Base-by-base conservation (phyloP, 352 stramenopile genomes). In the Phytophthora kernoviae region DNA sequence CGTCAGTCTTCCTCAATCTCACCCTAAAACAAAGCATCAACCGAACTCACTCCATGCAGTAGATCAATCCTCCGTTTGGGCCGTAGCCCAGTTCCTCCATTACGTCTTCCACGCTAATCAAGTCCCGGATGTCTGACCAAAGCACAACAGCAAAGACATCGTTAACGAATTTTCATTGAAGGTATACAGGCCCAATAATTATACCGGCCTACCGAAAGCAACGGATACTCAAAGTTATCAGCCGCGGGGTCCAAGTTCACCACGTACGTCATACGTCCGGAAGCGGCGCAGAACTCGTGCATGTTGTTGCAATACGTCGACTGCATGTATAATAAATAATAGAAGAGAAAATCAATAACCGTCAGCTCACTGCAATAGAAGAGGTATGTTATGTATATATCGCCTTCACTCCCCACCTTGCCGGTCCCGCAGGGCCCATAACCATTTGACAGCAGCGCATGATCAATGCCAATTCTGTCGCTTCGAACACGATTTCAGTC, bases 31-130 rank as follows among this genome's bases (percentile, higher is more conserved):
- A 18, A 40, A n/a, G n/a, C n/a, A n/a, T n/a, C 5, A 14, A 95
- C 1, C 14, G 10, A n/a, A 42, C 70, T 67, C 91, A 99, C 92
- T 99, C 97, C 90, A 99, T 98, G 78, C 97, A 99, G 77, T 99
- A 99, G 12, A 99, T 81, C 12, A 99, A 81, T 1, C 93, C 97
- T 12, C 98, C 98, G 68, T 99, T 99, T 0, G 98, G 97, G 18
- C 98, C 98, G 47, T 99, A 93, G 64, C 93, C 86, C 8, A 99
- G 81, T 58, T 99, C 89, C 58, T 98, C 88, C 96, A 99, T 99
- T 32, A 99, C 98, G 41, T 98, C 93, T 59, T 98, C 90, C 9
- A 99, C 79, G 40, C 93, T 97, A 41, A 99, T 98, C 27, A 99
- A 71, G 57, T 98, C 88, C 74, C 96, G 79, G 77, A 98, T 98